Percentiles rank a stretch among this genome's conserved stretches.
Conservation (phyloP, 2,329 filamentous ascomycete species). For the Septoria petroselini region DNA sequence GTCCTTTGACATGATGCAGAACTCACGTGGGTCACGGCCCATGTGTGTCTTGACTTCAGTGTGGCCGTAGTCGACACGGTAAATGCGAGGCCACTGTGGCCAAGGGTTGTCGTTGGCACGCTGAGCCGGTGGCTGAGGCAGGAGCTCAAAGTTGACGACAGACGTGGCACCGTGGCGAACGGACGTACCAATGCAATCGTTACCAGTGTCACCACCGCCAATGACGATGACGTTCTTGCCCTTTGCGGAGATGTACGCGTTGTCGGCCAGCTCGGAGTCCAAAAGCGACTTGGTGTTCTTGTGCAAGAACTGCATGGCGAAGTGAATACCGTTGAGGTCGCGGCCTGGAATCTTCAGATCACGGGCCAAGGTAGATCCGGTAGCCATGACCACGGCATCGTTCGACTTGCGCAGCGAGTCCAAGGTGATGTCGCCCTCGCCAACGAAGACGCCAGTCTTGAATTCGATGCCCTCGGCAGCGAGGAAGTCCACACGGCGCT, state of each 20-base stretch:
- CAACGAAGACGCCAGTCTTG: conserved; percentile 72
- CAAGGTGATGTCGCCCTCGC: conserved; percentile 67
- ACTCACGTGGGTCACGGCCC: conserved; percentile 93
- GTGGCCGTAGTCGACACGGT: conserved; percentile 97
- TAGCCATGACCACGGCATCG: conserved; percentile 85
- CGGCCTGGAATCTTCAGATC: conserved; percentile 89
- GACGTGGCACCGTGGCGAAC: conserved; percentile 94
- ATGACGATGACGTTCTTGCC: conserved; percentile 96
- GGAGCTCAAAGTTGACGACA: conserved; percentile 91
- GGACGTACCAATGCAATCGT: conserved; percentile 96
- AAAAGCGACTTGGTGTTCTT: conserved; percentile 97
- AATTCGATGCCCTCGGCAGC: conserved; percentile 81
- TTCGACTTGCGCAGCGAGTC: conserved; percentile 68
- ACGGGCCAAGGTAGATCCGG: conserved; percentile 87
- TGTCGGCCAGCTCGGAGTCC: conserved; percentile 81
- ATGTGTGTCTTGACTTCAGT: conserved; percentile 93
- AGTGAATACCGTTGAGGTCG: conserved; percentile 86
- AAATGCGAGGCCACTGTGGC: conserved; percentile 97
- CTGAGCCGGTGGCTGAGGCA: conserved; percentile 87
- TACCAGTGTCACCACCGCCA: conserved; percentile 95
- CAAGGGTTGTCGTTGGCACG: conserved; percentile 93
- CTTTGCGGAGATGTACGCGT: conserved; percentile 88
- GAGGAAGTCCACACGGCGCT: conserved; percentile 94
- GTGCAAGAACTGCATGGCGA: conserved; percentile 95
- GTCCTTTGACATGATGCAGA: conserved; percentile 96